Base-by-base conservation (phyloP, 106 monocot genomes). In the Acanthochlamys bracteata region DNA sequence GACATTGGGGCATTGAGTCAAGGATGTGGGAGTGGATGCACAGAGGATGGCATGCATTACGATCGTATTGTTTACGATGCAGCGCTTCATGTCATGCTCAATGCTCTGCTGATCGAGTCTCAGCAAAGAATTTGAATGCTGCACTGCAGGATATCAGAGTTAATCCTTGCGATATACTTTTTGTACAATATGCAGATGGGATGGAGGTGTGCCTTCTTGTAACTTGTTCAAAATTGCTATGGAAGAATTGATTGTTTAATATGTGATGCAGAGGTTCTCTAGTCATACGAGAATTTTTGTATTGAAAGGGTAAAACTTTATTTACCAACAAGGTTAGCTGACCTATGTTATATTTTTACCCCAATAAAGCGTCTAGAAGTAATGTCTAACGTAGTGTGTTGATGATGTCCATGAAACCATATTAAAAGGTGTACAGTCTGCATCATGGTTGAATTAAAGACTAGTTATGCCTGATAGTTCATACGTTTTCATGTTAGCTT, bases 31-130 rank as follows among this genome's bases (percentile, higher is more conserved):
- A 1, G 11, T 16, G 16, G n/a, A 55, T 98, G 96, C 58, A 83
- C 96, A 24, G 66, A 25, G 16, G 96, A 98, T 64, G 96, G 96
- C 20, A 91, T 98, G 85, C 96, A 91, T 63, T 98, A 98, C 33
- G 67, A 78, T 41, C 66, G 47, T 7, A 69, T 45, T 1, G 91
- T 98, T 3, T 98, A 98, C 63, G 88, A 98, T 43, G 88, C 96
- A 0, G 83, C 83, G 0, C 63, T 98, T 23, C 90, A 98, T 14
- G 62, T 98, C 46, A 80, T 98, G 88, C 79, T 98, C 16, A 91
- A 91, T 70, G 84, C 86, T 15, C 27, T 92, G 61, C 63, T 88
- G 59, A 66, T 79, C 0, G 83, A 84, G 67, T 92, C 91, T 13
- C 76, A 79, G 26, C 79, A 85, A 62, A 25, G 45, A 33, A 53